Evolutionary conservation across 1,284 basidiomycete species (phyloP).

Genomic region (Gomphus sp.): DNA sequence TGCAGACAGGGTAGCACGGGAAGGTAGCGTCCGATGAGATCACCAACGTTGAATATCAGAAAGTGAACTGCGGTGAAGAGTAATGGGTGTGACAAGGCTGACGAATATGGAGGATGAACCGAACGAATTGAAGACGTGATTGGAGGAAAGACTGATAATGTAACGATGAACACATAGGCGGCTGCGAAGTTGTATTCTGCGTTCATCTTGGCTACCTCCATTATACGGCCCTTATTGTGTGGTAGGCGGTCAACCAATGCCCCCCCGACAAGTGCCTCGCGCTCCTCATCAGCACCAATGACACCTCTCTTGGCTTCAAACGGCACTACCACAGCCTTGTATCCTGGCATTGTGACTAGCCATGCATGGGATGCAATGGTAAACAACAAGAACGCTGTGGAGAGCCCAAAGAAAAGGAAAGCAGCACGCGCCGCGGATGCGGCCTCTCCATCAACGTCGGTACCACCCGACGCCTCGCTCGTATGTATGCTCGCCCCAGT

Average conservation of each 20-base stretch:
- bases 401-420: conserved; percentile 61
- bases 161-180: conserved; percentile 68
- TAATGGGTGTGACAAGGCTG: conserved; percentile 38
- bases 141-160: conserved; percentile 77
- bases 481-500: conserved; percentile 40
- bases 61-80: conserved; percentile 68
- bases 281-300: conserved; percentile 5
- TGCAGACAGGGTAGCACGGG: conserved; percentile 59
- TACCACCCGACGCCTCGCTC: conserved; percentile 17
- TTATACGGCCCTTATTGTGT: conserved; percentile 31
- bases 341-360: conserved; percentile 48
- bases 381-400: conserved; percentile 51
- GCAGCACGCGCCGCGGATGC: conserved; percentile 53
- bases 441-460: conserved; percentile 22
- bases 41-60: conserved; percentile 67
- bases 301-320: conserved; percentile 24
- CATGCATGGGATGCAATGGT: conserved; percentile 44
- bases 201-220: conserved; percentile 57
- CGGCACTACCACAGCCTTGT: conserved; percentile 39
- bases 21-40: conserved; percentile 67
- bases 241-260: conserved; percentile 2
- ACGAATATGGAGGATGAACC: conserved; percentile 34
- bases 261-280: conserved; percentile 14
- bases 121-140: conserved; percentile 72
- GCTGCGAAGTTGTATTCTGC: conserved; percentile 61